A percentile compares a stretch with the other conserved stretches of the same genome.
Conservation (phyloP, 2,329 filamentous ascomycete genomes). For the Colletotrichum sp. region DNA sequence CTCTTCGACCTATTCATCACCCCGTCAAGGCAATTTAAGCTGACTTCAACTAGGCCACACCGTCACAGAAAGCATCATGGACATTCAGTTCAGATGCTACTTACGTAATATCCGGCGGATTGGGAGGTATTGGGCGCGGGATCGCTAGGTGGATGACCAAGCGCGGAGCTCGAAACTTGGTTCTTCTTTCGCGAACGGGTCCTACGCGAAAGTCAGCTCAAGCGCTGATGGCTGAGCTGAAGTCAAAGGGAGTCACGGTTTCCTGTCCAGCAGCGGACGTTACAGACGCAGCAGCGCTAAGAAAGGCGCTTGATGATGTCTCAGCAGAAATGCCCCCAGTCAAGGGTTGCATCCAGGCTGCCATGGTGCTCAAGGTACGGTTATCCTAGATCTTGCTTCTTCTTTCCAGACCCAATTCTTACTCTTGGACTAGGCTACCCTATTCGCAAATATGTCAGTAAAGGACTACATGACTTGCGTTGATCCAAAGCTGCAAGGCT, state of each 20-base stretch:
- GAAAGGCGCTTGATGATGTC: slow-evolving; percentile 36
- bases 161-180: slow-evolving; percentile 31
- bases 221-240: slow-evolving; percentile 22
- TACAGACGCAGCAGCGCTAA: slow-evolving; percentile 28
- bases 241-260: slow-evolving; percentile 23
- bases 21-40: background rate
- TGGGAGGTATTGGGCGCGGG: slow-evolving; percentile 30
- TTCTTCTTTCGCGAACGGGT: slow-evolving; percentile 31
- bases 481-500: slow-evolving; percentile 44
- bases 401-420: background rate
- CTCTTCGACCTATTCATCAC: background rate
- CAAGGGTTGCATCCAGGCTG: background rate
- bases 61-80: background rate
- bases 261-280: slow-evolving; percentile 32
- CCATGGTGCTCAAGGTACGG: background rate
- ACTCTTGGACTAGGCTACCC: slow-evolving; percentile 39
- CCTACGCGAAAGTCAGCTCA: slow-evolving; percentile 16
- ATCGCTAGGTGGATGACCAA: slow-evolving; percentile 27
- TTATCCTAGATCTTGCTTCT: background rate
- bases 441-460: slow-evolving; percentile 52
- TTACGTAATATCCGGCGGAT: slow-evolving; percentile 33
- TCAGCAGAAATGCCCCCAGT: slow-evolving; percentile 28
- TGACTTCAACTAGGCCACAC: slow-evolving; percentile 3
- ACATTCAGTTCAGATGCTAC: slow-evolving; percentile 23
- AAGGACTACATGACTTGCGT: slow-evolving; percentile 46